Conservation (phyloP, 495 filamentous ascomycete species). For the Podospora pseudoanserina region DNA sequence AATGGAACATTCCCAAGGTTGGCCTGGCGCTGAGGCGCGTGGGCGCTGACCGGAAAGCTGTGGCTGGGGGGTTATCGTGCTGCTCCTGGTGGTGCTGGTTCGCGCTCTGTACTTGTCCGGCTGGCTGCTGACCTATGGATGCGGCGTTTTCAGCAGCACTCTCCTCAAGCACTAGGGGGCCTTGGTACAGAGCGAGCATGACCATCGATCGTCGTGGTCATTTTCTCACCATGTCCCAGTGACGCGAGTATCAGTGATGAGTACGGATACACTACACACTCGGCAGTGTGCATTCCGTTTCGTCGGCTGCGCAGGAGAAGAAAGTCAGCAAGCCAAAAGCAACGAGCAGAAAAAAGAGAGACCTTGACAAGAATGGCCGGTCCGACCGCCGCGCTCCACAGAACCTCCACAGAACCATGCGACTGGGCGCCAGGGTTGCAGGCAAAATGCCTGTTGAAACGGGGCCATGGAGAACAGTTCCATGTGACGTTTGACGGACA, state of each 20-base stretch:
- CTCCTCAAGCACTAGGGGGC: neutral
- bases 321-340: neutral
- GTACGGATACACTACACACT: neutral
- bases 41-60: neutral
- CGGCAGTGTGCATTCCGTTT: conserved; percentile 7
- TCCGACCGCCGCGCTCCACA: neutral
- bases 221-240: neutral
- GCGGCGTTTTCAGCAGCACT: neutral
- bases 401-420: neutral
- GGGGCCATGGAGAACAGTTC: neutral
- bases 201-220: neutral
- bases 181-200: neutral
- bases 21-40: neutral
- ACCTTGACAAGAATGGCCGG: neutral
- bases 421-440: neutral
- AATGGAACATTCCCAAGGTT: conserved; percentile 12
- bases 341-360: neutral
- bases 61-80: conserved; percentile 3
- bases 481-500: neutral
- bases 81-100: neutral
- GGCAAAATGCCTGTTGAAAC: conserved; percentile 2
- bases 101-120: neutral
- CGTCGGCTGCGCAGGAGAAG: conserved; percentile 1
- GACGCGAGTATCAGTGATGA: neutral
- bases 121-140: neutral